Conservation (phyloP, 2,329 filamentous ascomycete genomes). For the Chaetomium sp. region DNA sequence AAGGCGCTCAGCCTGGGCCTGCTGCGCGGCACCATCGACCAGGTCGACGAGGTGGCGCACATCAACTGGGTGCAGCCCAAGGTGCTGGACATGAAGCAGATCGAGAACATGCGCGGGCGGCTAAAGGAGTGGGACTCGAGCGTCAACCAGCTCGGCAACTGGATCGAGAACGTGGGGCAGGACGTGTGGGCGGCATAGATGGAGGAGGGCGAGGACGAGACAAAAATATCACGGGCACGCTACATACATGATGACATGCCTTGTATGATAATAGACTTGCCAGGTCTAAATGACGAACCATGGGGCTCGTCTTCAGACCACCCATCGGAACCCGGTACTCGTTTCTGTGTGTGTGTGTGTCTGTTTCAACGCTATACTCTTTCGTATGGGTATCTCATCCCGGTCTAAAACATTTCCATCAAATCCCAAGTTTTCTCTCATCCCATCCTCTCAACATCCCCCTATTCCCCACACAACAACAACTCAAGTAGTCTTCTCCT, state of each 20-base stretch:
- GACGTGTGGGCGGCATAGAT: conserved; percentile 77
- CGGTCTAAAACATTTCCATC: neutral
- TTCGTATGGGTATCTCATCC: neutral
- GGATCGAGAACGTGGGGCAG: conserved; percentile 91
- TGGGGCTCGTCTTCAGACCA: neutral
- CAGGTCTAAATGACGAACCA: conserved; percentile 12
- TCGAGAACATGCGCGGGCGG: conserved; percentile 84
- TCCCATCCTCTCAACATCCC: neutral
- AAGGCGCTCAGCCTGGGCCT: conserved; percentile 95
- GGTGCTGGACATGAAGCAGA: conserved; percentile 93
- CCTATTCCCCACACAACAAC: neutral
- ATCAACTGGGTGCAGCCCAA: conserved; percentile 99
- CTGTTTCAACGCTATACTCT: neutral
- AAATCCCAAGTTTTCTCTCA: neutral
- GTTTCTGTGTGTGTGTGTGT: neutral
- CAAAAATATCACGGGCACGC: conserved; percentile 1
- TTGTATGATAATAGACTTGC: conserved; percentile 31
- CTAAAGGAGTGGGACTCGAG: conserved; percentile 94
- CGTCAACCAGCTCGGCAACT: conserved; percentile 94
- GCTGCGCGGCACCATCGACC: conserved; percentile 89
- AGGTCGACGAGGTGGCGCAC: conserved; percentile 89
- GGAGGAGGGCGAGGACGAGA: neutral
- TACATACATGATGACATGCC: conserved; percentile 12
- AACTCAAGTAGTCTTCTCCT: neutral
- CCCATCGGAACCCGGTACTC: neutral